Base-by-base conservation (phyloP, 2,329 filamentous ascomycete species). In the Periconia sp. region DNA sequence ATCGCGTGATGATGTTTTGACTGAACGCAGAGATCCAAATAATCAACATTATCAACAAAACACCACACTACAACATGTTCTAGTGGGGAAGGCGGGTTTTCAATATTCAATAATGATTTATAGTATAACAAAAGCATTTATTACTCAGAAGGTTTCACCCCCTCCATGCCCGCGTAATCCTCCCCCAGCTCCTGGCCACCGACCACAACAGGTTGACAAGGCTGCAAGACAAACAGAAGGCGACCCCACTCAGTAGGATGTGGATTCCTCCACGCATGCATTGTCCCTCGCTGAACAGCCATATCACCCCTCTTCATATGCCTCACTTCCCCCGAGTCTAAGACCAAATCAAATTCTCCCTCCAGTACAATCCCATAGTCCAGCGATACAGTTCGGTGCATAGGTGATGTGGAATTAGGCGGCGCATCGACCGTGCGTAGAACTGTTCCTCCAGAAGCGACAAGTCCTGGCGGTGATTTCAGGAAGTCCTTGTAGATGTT, bases 401-500 rank as follows among this genome's bases (percentile, higher is more conserved):
- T 75, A 2, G 72, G 63, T 11, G 66, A 70, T 1, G 60, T 31
- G 6, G 45, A 49, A 1, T 64, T 65, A 1, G 73, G 73, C 13
- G 51, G 50, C 35, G 71, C 61, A 43, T 76, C 73, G 10, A 74
- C 71, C 47, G 69, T 64, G 17, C 76, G 71, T 33, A 79, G 64
- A 1, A 79, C 76, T 2, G 79, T 78, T 13, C 79, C 79, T 11
- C 68, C 68, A 1, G 75, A 72, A 17, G 79, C 68, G 7, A 77
- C 74, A 6, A 84, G 70, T 0, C 81, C 82, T 0, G 82, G 79
- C 1, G 78, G 74, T 18, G 70, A 64, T 7, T 68, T 54, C 11
- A 82, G 70, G 56, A 77, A 77, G 35, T 63, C 59, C 43, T 75
- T 67, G 69, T 84, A 82, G 9, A 68, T 65, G 10, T 60, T 53